A percentile compares a stretch with the other conserved stretches of the same genome.
Evolutionary conservation across 768 basidiomycete genomes (phyloP).

Genomic region (Leccinum subtestaceum): DNA sequence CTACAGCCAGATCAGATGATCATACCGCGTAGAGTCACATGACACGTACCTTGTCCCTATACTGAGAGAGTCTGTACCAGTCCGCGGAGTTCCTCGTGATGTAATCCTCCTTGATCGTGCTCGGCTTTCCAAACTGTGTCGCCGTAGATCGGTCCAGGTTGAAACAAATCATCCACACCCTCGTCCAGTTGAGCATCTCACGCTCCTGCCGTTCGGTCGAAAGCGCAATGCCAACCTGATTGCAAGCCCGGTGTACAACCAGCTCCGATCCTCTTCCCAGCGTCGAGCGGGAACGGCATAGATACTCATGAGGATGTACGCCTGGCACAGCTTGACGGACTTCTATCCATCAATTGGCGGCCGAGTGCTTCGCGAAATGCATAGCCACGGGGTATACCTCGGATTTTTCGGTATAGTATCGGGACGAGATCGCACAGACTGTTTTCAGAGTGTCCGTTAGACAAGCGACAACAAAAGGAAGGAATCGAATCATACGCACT

Average conservation of each 20-base stretch:
- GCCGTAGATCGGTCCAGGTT: slow-evolving; percentile 85
- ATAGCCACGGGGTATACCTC: slow-evolving; percentile 86
- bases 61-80: slow-evolving; percentile 72
- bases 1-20: slow-evolving; percentile 32
- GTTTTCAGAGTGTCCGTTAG: not conserved
- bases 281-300: slow-evolving; percentile 75
- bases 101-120: slow-evolving; percentile 82
- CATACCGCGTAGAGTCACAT: not conserved
- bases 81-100: slow-evolving; percentile 68
- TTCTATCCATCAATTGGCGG: slow-evolving; percentile 81
- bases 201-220: slow-evolving; percentile 69
- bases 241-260: slow-evolving; percentile 86
- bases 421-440: slow-evolving; percentile 86
- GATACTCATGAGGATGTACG: slow-evolving; percentile 84
- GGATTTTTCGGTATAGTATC: slow-evolving; percentile 75
- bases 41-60: slow-evolving; percentile 51
- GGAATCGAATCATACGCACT: slow-evolving; percentile 42
- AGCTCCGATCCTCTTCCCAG: slow-evolving; percentile 91
- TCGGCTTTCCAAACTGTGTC: slow-evolving; percentile 87
- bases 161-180: slow-evolving; percentile 92
- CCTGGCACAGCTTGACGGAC: slow-evolving; percentile 87
- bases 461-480: not conserved
- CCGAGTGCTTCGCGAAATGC: slow-evolving; percentile 84
- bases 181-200: slow-evolving; percentile 77
- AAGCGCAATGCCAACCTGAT: slow-evolving; percentile 48